phyloP scores from a whole-genome alignment of 768 basidiomycete genomes.

The Stropharia rugosoannulata region DNA sequence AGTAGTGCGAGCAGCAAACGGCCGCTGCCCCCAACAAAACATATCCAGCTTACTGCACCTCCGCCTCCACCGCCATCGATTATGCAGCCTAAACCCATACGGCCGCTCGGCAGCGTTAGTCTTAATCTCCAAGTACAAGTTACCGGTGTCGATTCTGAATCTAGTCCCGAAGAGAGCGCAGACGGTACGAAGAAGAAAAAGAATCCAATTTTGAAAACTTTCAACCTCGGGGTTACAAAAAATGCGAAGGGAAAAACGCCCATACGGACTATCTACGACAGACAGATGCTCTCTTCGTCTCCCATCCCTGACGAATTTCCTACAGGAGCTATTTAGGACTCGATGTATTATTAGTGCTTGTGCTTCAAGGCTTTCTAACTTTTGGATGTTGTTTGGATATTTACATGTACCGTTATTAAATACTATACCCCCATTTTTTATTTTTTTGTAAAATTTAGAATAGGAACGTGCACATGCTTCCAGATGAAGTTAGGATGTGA shows the following conservation, averaged over 20 bases:
- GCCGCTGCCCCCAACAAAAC: conserved; percentile 2
- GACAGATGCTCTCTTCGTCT: conserved; percentile 1
- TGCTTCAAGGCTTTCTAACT: background rate
- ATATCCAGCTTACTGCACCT: background rate
- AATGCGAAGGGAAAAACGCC: conserved; percentile 10
- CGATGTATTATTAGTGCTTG: background rate
- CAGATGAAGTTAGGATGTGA: background rate
- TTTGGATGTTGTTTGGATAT: background rate
- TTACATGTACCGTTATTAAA: background rate
- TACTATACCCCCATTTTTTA: background rate
- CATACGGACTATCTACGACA: conserved; percentile 8
- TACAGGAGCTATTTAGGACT: background rate
- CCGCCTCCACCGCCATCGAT: conserved; percentile 5
- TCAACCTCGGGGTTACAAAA: conserved; percentile 8
- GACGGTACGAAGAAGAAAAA: conserved; percentile 12
- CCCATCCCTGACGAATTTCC: conserved; percentile 1
- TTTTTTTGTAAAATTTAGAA: background rate
- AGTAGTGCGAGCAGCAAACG: background rate
- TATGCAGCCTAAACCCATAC: conserved; percentile 23
- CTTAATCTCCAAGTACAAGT: conserved; percentile 23
- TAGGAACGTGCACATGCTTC: background rate
- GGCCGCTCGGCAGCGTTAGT: conserved; percentile 19
- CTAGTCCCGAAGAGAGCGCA: conserved; percentile 4
- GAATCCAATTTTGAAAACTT: conserved; percentile 6
- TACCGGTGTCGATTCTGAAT: conserved; percentile 9